Base-by-base conservation (phyloP, 2,329 filamentous ascomycete genomes). In the Tympanopsis confertula region DNA sequence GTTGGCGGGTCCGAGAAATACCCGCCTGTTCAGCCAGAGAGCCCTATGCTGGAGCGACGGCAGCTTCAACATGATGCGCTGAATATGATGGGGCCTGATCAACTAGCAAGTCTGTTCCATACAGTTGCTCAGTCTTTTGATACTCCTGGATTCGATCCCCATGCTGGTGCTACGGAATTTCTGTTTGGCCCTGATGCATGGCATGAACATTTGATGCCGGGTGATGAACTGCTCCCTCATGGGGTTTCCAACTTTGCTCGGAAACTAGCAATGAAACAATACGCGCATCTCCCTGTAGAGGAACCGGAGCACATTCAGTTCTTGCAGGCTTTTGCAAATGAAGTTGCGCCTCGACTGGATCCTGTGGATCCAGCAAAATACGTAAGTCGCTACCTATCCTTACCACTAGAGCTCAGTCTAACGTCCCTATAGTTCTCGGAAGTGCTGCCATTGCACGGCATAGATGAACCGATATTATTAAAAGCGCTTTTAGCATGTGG, bases 401-500 rank as follows among this genome's bases (percentile, higher is more conserved):
- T n/a, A n/a, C n/a, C n/a, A n/a, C n/a, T n/a, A n/a, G n/a, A n/a
- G n/a, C n/a, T n/a, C n/a, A n/a, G n/a, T n/a, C n/a, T n/a, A n/a
- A n/a, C n/a, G n/a, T 26, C 22, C 7, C 7, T 26, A 7, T 18
- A 33, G 65, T 82, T 82, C 50, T 78, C 77, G 5, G 64, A 74
- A 26, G 62, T 79, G 19, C 54, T 82, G 17, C 77, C 78, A 1
- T 76, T 77, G 43, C 71, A 79, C 50, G 69, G 75, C 10, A 55
- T 81, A 7, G 61, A 65, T 20, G 70, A 81, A 46, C 74, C 76
- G 1, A 75, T 81, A 71, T 61, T 82, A 17, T 60, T 78, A 20
- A 75, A 80, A 46, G 74, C 77, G 3, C 72, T 80, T 47, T 52
- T 81, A 35, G 77, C 78, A 13, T 82, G 78, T 47, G 78, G 75